A percentile compares a stretch with the other conserved stretches of the same genome.
Evolutionary conservation across 2,329 filamentous ascomycete species (phyloP).

Genomic region (Sporothrix dimorphospora): DNA sequence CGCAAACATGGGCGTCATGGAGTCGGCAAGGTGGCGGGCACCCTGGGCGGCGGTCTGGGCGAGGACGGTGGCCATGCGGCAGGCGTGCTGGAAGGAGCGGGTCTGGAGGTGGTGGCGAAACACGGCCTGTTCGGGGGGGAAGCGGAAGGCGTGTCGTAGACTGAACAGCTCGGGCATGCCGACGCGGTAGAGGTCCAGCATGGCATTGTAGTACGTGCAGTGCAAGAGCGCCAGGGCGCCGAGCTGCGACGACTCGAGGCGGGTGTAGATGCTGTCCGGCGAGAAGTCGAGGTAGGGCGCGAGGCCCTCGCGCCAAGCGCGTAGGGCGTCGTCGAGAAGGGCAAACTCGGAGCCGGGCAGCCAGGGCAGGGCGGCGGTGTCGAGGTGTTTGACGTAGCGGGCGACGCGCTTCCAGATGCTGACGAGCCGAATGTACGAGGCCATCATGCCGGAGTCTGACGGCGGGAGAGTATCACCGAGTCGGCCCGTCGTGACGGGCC

Average conservation of each 20-base stretch:
- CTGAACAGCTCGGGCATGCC: conserved; percentile 51
- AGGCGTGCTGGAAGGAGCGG: conserved; percentile 46
- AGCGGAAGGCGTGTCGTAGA: conserved; percentile 46
- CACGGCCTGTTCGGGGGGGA: conserved; percentile 45
- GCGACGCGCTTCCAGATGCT: conserved; percentile 48
- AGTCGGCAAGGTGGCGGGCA: conserved; percentile 47
- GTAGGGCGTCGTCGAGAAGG: conserved; percentile 46
- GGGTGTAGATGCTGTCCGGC: conserved; percentile 50
- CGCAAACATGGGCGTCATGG: conserved; percentile 50
- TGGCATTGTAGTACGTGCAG: conserved; percentile 52
- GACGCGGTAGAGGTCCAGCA: conserved; percentile 51
- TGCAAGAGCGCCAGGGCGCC: conserved; percentile 50
- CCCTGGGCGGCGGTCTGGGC: conserved; percentile 48
- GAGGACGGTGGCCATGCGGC: conserved; percentile 45
- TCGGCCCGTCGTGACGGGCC: not conserved
- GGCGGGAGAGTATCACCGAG: not conserved
- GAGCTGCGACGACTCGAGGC: conserved; percentile 51
- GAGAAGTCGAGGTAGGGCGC: conserved; percentile 51
- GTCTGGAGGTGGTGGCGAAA: conserved; percentile 45
- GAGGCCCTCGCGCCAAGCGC: conserved; percentile 47
- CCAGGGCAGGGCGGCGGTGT: conserved; percentile 48
- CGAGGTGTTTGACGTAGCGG: conserved; percentile 49
- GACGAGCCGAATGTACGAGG: conserved; percentile 48
- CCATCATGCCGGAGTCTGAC: conserved; percentile 43
- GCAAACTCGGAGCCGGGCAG: conserved; percentile 49